Evolutionary conservation across 2,329 filamentous ascomycete species (phyloP).

Genomic region (Chrysoporthe cubensis): DNA sequence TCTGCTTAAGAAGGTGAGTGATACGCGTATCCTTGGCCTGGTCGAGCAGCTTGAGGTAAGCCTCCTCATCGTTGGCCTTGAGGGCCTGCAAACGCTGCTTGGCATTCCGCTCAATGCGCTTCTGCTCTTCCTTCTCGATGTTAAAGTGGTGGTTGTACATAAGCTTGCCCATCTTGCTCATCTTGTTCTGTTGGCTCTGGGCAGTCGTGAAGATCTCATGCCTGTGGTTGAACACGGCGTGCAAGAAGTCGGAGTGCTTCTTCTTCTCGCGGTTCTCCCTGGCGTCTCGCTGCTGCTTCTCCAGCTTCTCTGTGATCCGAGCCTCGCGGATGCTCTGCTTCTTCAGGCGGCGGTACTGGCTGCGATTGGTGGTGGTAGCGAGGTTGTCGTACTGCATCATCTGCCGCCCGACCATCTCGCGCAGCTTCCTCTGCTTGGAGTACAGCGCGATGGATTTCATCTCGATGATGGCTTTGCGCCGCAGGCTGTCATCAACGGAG

Average conservation of each 20-base stretch:
- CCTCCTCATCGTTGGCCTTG: conserved; percentile 99
- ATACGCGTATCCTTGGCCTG: conserved; percentile 99
- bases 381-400: conserved; percentile 97
- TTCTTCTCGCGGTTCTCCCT: conserved; percentile 97
- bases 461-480: conserved; percentile 90
- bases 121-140: conserved; percentile 99
- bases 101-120: conserved; percentile 93
- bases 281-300: conserved; percentile 97
- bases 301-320: conserved; percentile 95
- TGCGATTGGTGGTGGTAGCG: conserved; percentile 94
- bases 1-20: conserved; percentile 93
- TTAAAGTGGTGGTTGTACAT: conserved; percentile 91
- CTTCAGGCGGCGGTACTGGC: conserved; percentile 90
- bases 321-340: conserved; percentile 96
- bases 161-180: conserved; percentile 83
- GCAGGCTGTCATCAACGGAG: conserved; percentile 78
- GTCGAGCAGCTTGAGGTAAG: conserved; percentile 95
- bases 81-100: conserved; percentile 99
- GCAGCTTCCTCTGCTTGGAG: conserved; percentile 82
- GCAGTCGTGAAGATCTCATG: conserved; percentile 75
- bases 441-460: conserved; percentile 90
- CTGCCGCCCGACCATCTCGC: conserved; percentile 84
- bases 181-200: conserved; percentile 70
- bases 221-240: conserved; percentile 82
- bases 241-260: conserved; percentile 91